These are phyloP conservation scores for Malbranchea zuffiana DNA, from an alignment of 2,329 filamentous ascomycete species.

Conservation along the genomic window DNA sequence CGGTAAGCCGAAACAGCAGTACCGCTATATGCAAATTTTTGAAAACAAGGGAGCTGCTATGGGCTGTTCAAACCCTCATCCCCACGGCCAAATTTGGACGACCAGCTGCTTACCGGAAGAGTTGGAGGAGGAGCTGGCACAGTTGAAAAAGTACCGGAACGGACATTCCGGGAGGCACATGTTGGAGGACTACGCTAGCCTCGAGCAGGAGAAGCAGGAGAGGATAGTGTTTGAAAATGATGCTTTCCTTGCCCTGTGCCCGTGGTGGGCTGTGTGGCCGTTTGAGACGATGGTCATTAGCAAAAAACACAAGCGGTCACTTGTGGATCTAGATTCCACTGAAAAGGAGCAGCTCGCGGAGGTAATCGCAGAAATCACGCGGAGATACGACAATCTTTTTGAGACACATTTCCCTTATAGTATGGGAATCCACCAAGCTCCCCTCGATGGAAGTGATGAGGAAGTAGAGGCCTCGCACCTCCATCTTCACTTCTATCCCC, in stretches of 20 bases:
- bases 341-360: constrained; percentile 71
- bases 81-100: constrained; percentile 94
- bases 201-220: constrained; percentile 73
- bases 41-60: constrained; percentile 97
- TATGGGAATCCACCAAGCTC: constrained; percentile 93
- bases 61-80: constrained; percentile 97
- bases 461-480: constrained; percentile 83
- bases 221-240: constrained; percentile 82
- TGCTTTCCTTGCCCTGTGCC: constrained; percentile 75
- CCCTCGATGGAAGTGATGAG: constrained; percentile 66
- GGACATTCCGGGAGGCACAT: constrained; percentile 65
- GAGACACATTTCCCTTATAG: constrained; percentile 96
- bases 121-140: constrained; percentile 63
- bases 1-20: constrained; percentile 57
- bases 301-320: constrained; percentile 69
- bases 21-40: constrained; percentile 98
- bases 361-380: constrained; percentile 74
- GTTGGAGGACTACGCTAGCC: constrained; percentile 72
- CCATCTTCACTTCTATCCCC: constrained; percentile 97
- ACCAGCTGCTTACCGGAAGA: constrained; percentile 87
- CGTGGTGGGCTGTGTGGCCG: constrained; percentile 97
- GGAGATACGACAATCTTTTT: constrained; percentile 92
- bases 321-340: constrained; percentile 64
- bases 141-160: constrained; percentile 65
- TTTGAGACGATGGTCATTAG: constrained; percentile 88